Base-by-base conservation (phyloP, 176 grass and related monocot species). In the Thinopyrum elongatum region DNA sequence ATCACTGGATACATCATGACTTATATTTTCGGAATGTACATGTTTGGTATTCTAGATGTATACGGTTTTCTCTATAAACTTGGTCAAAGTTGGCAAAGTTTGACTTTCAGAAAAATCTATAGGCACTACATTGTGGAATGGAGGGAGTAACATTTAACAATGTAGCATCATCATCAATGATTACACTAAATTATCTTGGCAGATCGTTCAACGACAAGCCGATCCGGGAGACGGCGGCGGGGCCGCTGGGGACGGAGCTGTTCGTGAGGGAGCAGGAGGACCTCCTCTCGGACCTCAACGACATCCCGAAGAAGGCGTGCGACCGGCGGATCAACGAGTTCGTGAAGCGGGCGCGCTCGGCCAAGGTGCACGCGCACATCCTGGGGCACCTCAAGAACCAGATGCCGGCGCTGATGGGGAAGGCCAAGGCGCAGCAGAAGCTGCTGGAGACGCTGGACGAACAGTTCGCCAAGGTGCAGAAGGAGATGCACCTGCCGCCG, bases 161-260 rank as follows among this genome's bases (percentile, higher is more conserved):
- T 27, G 42, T 0, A 55, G 51, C 51, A 55, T 21, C 59, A 16
- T 39, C 16, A 36, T 42, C 35, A 19, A 47, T 72, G 65, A 74
- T 65, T 65, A 57, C 7, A 42, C 39, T 71, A 55, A 80, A 57
- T 59, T 33, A 79, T 53, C 0, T 58, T 70, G 0, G 42, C 74
- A 98, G 95, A 60, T 98, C 95, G 59, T 98, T 98, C 90, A 95
- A 95, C 63, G 91, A 98, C 80, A 98, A 91, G 84, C 95, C 89
- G 29, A 86, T 98, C 60, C 82, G 81, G 65, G 93, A 92, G 80
- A 83, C 82, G 29, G 90, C 86, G 13, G 82, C 84, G 35, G 95
- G 92, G 15, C 95, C 95, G 77, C 81, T 95, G 21, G 89, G 95
- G 1, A 90, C 73, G 76, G 91, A 91, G 65, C 88, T 98, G 22